Evolutionary conservation across 192 early-diverging fungal species (phyloP).

Genomic region (Linnemannia schmuckeri): DNA sequence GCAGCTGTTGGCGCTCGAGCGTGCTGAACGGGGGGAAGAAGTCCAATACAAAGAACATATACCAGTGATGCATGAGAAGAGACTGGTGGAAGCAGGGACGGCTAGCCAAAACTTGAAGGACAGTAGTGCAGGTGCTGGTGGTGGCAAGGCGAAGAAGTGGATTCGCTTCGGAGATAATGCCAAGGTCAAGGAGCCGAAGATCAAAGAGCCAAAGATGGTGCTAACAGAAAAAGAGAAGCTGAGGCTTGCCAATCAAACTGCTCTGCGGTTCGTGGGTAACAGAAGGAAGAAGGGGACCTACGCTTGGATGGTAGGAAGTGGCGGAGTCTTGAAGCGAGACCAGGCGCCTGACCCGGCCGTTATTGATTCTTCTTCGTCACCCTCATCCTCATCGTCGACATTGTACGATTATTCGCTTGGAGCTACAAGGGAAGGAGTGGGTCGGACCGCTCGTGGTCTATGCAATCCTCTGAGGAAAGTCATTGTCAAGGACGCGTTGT

Average conservation of each 20-base stretch:
- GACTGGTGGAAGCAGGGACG: background rate
- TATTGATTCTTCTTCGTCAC: background rate
- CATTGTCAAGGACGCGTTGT: background rate
- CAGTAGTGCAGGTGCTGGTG: background rate
- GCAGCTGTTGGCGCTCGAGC: background rate
- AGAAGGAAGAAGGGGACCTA: background rate
- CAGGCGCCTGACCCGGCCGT: background rate
- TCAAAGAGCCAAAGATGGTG: background rate
- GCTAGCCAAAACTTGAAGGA: background rate
- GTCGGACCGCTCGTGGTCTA: background rate
- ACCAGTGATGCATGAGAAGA: background rate
- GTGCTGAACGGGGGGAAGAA: background rate
- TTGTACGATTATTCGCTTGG: background rate
- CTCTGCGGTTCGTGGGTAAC: background rate
- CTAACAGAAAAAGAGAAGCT: background rate
- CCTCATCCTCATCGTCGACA: background rate
- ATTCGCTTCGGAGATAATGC: background rate
- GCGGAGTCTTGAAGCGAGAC: background rate
- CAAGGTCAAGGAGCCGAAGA: background rate
- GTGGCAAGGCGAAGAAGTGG: background rate
- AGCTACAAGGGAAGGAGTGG: background rate
- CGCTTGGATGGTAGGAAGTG: background rate
- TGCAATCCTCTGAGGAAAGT: background rate
- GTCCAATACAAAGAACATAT: background rate
- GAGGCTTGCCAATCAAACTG: background rate